phyloP scores from a whole-genome alignment of 306 rosid genomes.

The Adenanthera pavonina region DNA sequence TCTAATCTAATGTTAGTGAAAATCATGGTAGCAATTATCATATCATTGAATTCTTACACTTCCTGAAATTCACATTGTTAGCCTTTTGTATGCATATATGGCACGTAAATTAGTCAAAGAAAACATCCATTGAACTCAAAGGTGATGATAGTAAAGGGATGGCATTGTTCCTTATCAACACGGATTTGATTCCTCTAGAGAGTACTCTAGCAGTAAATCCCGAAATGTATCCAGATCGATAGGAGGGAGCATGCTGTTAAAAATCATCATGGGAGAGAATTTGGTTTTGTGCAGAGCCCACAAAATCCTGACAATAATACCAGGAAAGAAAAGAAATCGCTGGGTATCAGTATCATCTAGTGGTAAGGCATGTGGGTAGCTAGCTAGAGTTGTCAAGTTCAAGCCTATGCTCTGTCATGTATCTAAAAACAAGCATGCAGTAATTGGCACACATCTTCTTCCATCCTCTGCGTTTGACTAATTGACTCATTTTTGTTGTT shows the following conservation, averaged over 20 bases:
- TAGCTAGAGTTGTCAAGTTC: background rate
- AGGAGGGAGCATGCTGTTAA: no score
- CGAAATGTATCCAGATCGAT: background rate
- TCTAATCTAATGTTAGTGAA: background rate
- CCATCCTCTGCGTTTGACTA: background rate
- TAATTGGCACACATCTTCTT: background rate
- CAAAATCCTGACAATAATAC: background rate
- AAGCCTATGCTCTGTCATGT: background rate
- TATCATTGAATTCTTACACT: background rate
- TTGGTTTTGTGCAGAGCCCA: background rate
- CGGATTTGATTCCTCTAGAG: no score
- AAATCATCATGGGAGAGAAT: background rate
- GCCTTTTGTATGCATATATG: conserved; percentile 12
- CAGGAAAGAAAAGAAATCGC: background rate
- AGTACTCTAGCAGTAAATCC: background rate
- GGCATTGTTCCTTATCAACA: background rate
- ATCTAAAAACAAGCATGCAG: background rate
- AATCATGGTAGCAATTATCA: background rate
- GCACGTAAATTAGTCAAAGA: background rate
- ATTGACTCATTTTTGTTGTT: background rate
- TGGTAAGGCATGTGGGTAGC: background rate
- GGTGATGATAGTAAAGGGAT: background rate
- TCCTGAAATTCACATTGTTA: conserved; percentile 17
- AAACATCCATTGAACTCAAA: background rate
- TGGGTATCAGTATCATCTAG: background rate